Evolutionary conservation across 108 stramenopile genomes (phyloP), one percentile per base, ranked within the genome.

Genomic region (Cyclotella sp.): DNA sequence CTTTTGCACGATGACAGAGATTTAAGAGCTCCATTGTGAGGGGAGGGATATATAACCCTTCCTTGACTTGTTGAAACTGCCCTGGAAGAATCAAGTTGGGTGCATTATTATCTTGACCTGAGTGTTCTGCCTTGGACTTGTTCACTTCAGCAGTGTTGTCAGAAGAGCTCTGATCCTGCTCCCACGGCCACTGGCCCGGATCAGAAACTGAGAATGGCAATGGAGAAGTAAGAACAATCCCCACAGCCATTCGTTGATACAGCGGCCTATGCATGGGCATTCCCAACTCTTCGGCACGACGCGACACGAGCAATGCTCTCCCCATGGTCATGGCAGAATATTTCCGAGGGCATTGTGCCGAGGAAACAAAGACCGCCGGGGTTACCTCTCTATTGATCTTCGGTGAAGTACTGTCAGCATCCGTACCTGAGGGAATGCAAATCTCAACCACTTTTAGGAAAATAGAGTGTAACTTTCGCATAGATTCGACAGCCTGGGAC

Each of bases 281-380:
- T 45, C 75, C 81, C 65, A 82, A 45, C 65, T 82, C 81, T 49
- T 72, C 81, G 9, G 75, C 81, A 15, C 81, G 81, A 46, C 75
- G 75, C 30, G 81, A 68, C 30, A 82, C 16, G 61, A 67, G 75
- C 64, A 82, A 62, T 9, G 75, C 75, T 46, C 81, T 64, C 30
- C 65, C 70, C 8, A 76, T 69, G 6, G 75, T 82, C 54, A 53
- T 51, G 24, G 71, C 40, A 19, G 81, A 82, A 58, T 72, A 72
- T 28, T 45, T 65, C 26, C 22, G 22, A 27, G 55, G 24, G 21
- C 4, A 4, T 21, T 19, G 41, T 66, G 60, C 10, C 27, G 9
- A 3, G 12, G 46, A 16, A 15, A 19, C 64, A 47, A 27, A 57
- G 1, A 12, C 21, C 0, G 43, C 26, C 30, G 26, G 34, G 4